Evolutionary conservation across 2,329 filamentous ascomycete species (phyloP).

Genomic region (Trematosphaeria pertusa): DNA sequence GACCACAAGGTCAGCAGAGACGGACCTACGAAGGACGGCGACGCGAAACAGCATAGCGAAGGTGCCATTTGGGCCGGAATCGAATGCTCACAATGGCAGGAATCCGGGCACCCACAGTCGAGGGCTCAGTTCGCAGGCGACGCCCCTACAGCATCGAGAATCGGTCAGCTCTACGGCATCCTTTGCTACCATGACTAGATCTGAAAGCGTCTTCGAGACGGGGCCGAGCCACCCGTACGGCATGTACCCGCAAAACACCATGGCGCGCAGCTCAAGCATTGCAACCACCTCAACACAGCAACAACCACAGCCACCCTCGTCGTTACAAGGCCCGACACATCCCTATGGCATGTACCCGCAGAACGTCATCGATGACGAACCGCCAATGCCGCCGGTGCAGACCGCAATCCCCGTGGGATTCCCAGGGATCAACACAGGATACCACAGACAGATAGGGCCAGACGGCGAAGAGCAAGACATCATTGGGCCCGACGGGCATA

Average conservation of each 20-base stretch:
- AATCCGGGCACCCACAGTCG: constrained; percentile 26
- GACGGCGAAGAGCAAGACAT: constrained; percentile 89
- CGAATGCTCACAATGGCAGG: constrained; percentile 27
- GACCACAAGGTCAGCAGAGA: constrained; percentile 26
- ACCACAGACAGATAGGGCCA: constrained; percentile 75
- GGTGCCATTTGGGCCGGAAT: constrained; percentile 29
- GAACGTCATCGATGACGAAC: constrained; percentile 66
- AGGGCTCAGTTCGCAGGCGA: constrained; percentile 36
- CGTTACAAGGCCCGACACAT: constrained; percentile 74
- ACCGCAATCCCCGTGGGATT: constrained; percentile 74
- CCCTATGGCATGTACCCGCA: constrained; percentile 89
- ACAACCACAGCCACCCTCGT: constrained; percentile 63
- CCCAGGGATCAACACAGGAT: constrained; percentile 69
- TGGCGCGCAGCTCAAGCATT: constrained; percentile 66
- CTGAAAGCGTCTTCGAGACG: constrained; percentile 72
- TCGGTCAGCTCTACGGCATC: constrained; percentile 51
- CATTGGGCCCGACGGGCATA: constrained; percentile 85
- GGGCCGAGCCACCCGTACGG: constrained; percentile 84
- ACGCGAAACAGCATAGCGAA: constrained; percentile 50
- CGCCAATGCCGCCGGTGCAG: constrained; percentile 49
- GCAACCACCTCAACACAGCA: constrained; percentile 74
- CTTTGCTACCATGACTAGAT: constrained; percentile 48
- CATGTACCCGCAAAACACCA: constrained; percentile 76
- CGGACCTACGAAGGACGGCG: constrained; percentile 38
- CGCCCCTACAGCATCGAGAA: constrained; percentile 41